Base-by-base conservation (phyloP, 768 basidiomycete genomes). In the Neoboletus subvelutipes region DNA sequence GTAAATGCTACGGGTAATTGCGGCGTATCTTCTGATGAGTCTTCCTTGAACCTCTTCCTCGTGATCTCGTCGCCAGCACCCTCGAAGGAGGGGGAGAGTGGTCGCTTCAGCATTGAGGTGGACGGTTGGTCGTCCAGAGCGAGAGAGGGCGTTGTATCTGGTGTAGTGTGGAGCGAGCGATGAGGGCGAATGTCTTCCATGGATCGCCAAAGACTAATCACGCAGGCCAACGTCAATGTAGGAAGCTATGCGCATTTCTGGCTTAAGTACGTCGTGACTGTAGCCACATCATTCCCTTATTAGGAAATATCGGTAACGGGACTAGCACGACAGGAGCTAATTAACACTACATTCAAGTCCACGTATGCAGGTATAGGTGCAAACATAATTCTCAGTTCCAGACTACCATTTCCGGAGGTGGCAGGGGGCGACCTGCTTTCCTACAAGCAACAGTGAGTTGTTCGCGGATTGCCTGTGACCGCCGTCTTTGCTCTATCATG, bases 21-120 rank as follows among this genome's bases (percentile, higher is more conserved):
- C 1, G 52, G 18, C 48, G 40, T 54, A 36, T 69, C 71, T 47
- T 63, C 45, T 43, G 72, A 45, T n/a, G 60, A 31, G 50, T 75
- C 76, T 56, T 83, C 82, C 69, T 81, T 88, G 65, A 82, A 67
- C 68, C 83, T 80, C 78, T 90, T 89, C 64, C 82, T 77, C 64
- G 75, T 81, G 61, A 73, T 67, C 56, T 80, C 77, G 45, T 67
- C 75, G 56, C 77, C 78, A 36, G 71, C 64, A 50, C 72, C 78
- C 57, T 84, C 82, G 67, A 83, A 85, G 55, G 83, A 80, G 11
- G 80, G 73, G 24, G 87, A 86, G 18, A 82, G 84, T 51, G 79
- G 77, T 63, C 88, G 84, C 71, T 90, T 90, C 52, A 82, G 73
- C 11, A 62, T 47, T 9, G 65, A 57, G 55, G 53, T 51, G 24